Evolutionary conservation across 495 filamentous ascomycete species (phyloP), one percentile per base, ranked within the genome.

Genomic region (Letharia columbiana): DNA sequence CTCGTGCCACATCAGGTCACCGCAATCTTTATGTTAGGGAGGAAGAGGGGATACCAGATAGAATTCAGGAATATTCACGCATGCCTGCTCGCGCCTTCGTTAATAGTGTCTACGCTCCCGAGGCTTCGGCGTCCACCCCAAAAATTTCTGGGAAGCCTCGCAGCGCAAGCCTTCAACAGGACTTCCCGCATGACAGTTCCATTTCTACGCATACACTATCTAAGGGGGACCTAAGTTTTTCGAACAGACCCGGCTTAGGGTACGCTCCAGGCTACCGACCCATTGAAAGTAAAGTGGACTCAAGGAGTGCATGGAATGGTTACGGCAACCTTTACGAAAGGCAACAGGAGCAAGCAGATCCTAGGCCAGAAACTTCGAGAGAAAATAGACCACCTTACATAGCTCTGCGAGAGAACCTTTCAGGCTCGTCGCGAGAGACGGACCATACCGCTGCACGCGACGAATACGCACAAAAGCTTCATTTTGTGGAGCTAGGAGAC

Each of bases 251-350:
- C 2, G 42, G 7, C 35, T 18, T 31, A 37, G 23, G 39, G 10
- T 35, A 42, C 39, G 35, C 28, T 33, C 15, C 15, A 41, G n/a
- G 13, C 39, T 20, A 33, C 28, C 44, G 49, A 28, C 12, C 47
- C 8, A 49, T 20, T 8, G 41, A 23, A 9, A 54, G 2, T 13
- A 39, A 39, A 35, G 13, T 40, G 31, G 54, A 62, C 54, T 61
- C 47, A 28, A 67, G 60, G 15, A 66, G 35, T 61, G 66, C 69
- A 39, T 67, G 45, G 56, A 71, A 62, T 40, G 67, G 60, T 20
- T 71, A 68, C 39, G 44, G 49, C 6, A 39, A 56, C 28, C 12
- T 71, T 17, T 68, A 68, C 23, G 58, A 66, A 62, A 45, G n/a
- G 35, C 67, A 69, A 41, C 63, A 52, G 39, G 44, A 41, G 17